Base-by-base conservation (phyloP, 208 protist species). In the Trypanosomatidae sp. region DNA sequence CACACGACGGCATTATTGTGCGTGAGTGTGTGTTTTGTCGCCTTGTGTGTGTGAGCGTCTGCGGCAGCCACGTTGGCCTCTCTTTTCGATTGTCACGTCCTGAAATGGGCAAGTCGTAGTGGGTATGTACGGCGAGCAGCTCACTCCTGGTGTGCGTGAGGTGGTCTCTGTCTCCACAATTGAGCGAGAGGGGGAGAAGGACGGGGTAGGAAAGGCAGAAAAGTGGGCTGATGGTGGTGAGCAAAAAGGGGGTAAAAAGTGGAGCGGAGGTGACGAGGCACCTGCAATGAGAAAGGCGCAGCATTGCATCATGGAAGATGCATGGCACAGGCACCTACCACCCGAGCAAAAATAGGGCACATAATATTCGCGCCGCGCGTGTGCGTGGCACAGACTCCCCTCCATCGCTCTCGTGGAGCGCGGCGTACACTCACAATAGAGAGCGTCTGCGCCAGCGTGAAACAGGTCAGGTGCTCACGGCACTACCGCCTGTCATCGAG, bases 1-100 rank as follows among this genome's bases (percentile, higher is more conserved):
- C 75, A 28, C 81, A 74, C 39, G 78, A 41, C 5, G 76, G 73
- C 73, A 80, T 82, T 2, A 22, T 15, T 36, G 9, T 60, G 33
- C 7, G 33, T 17, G 10, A 5, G 41, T 68, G 64, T 10, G 44
- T 68, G 22, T 4, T 59, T 36, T 59, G 8, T 22, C 53, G 10
- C 12, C 10, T 15, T 49, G 46, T 17, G 25, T 33, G 33, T 28
- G 25, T 17, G 25, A 33, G 3, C 53, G 28, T 33, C 10, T 59
- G 25, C 12, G 15, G 25, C 10, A 59, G 25, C 50, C 50, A 17
- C 53, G 53, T 33, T 13, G 53, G 53, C 53, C 53, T 33, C 2
- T 33, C 0, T 36, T 62, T 62, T 13, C 30, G 5, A n/a, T 15
- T 22, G 28, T 62, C 17, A 1, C 7, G 17, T 41, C 12, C n/a